phyloP scores from a whole-genome alignment of 78 protist genomes.

The Dictyostelium discoideum region DNA sequence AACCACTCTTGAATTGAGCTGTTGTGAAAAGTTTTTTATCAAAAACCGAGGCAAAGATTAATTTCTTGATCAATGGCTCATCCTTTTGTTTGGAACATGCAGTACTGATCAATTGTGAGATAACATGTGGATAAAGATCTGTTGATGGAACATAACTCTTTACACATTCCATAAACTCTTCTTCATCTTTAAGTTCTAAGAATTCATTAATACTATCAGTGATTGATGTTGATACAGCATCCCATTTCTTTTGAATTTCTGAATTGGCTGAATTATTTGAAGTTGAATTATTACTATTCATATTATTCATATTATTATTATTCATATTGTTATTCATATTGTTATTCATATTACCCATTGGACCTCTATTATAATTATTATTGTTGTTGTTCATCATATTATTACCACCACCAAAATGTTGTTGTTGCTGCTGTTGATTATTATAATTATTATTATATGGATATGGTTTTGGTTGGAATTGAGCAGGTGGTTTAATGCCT shows the following conservation, averaged over 20 bases:
- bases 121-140: slow-evolving; percentile 43
- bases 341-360: not conserved
- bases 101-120: not conserved
- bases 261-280: not conserved
- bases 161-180: slow-evolving; percentile 36
- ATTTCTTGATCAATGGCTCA: not conserved
- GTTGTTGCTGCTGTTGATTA: not conserved
- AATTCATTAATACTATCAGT: slow-evolving; percentile 27
- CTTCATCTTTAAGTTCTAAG: not conserved
- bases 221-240: not conserved
- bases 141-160: slow-evolving; percentile 1
- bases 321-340: not conserved
- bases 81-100: not conserved
- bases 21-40: slow-evolving; percentile 1
- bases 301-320: not conserved
- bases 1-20: slow-evolving; percentile 6
- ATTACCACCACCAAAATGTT: not conserved
- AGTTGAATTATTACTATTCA: not conserved
- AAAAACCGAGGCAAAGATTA: not conserved
- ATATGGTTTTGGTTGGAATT: not conserved
- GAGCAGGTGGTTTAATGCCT: slow-evolving; percentile 6
- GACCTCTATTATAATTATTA: not conserved
- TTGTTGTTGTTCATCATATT: not conserved
- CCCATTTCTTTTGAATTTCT: not conserved
- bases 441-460: not conserved